Evolutionary conservation across 345 rosid species (phyloP).

Genomic region (Salix purpurea): DNA sequence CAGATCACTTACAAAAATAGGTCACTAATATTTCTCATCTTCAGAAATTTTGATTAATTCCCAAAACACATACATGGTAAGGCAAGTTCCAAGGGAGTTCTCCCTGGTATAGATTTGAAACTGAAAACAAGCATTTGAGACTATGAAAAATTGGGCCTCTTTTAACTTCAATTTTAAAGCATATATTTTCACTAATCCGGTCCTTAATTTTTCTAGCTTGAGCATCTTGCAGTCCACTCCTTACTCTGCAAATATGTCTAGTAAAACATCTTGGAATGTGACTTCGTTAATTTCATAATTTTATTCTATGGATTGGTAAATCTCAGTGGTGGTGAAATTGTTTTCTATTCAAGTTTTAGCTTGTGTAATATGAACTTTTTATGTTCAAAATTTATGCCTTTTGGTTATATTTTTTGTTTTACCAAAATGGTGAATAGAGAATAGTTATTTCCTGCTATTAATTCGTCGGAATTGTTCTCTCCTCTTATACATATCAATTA

Average conservation of each 20-base stretch:
- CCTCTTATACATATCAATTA: neutral
- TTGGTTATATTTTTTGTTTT: neutral
- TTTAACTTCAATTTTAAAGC: neutral
- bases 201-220: neutral
- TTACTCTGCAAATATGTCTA: neutral
- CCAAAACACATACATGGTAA: neutral
- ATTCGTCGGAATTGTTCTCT: neutral
- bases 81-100: neutral
- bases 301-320: neutral
- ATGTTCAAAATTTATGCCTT: neutral
- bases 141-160: neutral
- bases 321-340: neutral
- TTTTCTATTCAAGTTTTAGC: neutral
- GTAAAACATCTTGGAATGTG: neutral
- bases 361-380: neutral
- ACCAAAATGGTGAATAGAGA: neutral
- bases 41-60: neutral
- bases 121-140: neutral
- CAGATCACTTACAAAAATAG: neutral
- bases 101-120: neutral
- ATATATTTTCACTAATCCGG: neutral
- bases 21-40: neutral
- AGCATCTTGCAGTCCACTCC: neutral
- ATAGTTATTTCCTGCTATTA: neutral
- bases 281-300: neutral